Base-by-base conservation (phyloP, 2,329 filamentous ascomycete genomes). In the Byssoonygena ceratinophila region DNA sequence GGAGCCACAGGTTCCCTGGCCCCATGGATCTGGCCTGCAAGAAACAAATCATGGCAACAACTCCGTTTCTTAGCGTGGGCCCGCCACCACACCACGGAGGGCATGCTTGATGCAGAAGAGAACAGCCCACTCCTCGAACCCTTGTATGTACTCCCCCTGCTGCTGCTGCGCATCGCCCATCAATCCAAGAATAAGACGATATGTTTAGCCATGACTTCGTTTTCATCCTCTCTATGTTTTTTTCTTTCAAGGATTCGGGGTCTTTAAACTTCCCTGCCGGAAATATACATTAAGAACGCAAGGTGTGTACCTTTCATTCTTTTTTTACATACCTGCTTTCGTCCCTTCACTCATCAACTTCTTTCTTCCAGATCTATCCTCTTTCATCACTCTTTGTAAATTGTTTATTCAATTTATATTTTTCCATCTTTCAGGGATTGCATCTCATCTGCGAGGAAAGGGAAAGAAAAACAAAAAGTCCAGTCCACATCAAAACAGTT, bases 141-240 rank as follows among this genome's bases (percentile, higher is more conserved):
- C 41, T 45, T 45, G 25, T 25, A 27, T 12, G 22, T 31, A n/a
- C 27, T 18, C 14, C 25, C n/a, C 14, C 16, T n/a, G 12, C 23
- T 12, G n/a, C 7, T 27, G 14, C 16, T 18, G n/a, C 5, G 46
- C 46, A 43, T 50, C 47, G 47, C 37, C 46, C 36, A 11, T 18
- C 27, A 22, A 12, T 6, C 47, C 16, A 43, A 22, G 47, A 31
- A 32, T 43, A 40, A 50, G 36, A 32, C 25, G 47, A 32, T 43
- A 50, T 50, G n/a, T 50, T 43, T 43, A 50, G 47, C 25, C 47
- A 31, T 22, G 47, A 43, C n/a, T n/a, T n/a, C n/a, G n/a, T n/a
- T n/a, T n/a, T n/a, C n/a, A n/a, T n/a, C n/a, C n/a, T n/a, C n/a
- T n/a, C n/a, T n/a, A n/a, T n/a, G n/a, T n/a, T n/a, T n/a, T n/a